Evolutionary conservation across 2,329 filamentous ascomycete species (phyloP).

Genomic region (Cordyceps cicadae): DNA sequence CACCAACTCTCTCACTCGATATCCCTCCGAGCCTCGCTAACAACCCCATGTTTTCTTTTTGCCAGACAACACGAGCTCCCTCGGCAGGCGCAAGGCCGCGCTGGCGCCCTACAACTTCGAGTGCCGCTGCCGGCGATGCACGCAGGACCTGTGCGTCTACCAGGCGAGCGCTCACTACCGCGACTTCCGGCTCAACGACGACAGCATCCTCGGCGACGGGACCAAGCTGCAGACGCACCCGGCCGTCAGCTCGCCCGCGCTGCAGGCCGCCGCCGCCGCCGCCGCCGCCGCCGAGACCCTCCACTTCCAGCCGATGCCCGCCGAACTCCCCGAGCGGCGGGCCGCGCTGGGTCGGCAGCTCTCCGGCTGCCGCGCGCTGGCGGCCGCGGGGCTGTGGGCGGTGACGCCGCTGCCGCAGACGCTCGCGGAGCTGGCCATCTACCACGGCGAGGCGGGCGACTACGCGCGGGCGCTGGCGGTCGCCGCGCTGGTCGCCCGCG

Average conservation of each 20-base stretch:
- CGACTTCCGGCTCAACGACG: constrained; percentile 32
- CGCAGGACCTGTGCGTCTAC: constrained; percentile 44
- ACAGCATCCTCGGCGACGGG: constrained; percentile 31
- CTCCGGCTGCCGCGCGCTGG: constrained; percentile 18
- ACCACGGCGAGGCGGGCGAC: constrained; percentile 34
- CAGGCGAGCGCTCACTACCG: constrained; percentile 38
- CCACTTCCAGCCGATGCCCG: constrained; percentile 18
- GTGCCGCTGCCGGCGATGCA: constrained; percentile 43
- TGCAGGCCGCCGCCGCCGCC: constrained; percentile 15
- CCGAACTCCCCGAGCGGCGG: constrained; percentile 21
- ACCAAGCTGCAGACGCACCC: constrained; percentile 21
- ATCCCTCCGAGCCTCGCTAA: background rate
- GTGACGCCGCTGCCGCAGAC: constrained; percentile 40
- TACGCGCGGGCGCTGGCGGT: constrained; percentile 37
- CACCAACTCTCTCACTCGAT: background rate
- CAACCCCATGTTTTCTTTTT: background rate
- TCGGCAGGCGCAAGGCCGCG: constrained; percentile 32
- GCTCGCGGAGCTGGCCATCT: constrained; percentile 36
- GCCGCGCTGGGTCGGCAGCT: constrained; percentile 17
- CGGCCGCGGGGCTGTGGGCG: constrained; percentile 33
- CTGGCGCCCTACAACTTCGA: constrained; percentile 44
- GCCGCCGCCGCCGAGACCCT: constrained; percentile 21
- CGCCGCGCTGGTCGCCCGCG: constrained; percentile 38
- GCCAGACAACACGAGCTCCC: constrained; percentile 40
- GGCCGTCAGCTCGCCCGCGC: constrained; percentile 17